These are phyloP conservation scores for Colletotrichum ledebouriae DNA, from an alignment of 2,329 filamentous ascomycete genomes.

Conservation along the genomic window DNA sequence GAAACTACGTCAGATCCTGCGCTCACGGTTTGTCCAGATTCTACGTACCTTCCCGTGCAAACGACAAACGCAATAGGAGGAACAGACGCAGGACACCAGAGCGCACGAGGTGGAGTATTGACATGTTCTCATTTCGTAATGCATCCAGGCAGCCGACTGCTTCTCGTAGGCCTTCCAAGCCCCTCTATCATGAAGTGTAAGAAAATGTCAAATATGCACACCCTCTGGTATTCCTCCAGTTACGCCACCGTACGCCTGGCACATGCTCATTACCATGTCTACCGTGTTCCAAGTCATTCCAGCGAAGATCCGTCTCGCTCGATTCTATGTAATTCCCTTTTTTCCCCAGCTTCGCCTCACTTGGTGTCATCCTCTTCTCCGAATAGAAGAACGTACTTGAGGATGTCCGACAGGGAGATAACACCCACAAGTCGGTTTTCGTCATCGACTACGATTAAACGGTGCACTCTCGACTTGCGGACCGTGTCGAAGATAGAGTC, in stretches of 20 bases:
- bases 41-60: slow-evolving; percentile 9
- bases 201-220: slow-evolving; percentile 34
- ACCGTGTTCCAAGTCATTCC: slow-evolving; percentile 41
- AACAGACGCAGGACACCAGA: background rate
- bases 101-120: background rate
- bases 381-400: slow-evolving; percentile 91
- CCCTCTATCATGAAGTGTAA: slow-evolving; percentile 41
- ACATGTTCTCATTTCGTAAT: slow-evolving; percentile 42
- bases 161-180: slow-evolving; percentile 23
- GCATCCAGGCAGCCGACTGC: slow-evolving; percentile 34
- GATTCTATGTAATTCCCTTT: slow-evolving; percentile 39
- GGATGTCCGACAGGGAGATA: slow-evolving; percentile 93
- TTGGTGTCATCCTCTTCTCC: slow-evolving; percentile 71
- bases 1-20: background rate
- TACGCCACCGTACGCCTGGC: slow-evolving; percentile 50
- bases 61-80: background rate
- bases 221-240: slow-evolving; percentile 43
- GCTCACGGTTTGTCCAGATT: background rate
- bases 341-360: slow-evolving; percentile 24
- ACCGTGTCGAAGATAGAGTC: slow-evolving; percentile 98
- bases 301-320: slow-evolving; percentile 42
- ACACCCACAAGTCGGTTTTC: slow-evolving; percentile 87
- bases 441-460: slow-evolving; percentile 93
- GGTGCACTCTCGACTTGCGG: slow-evolving; percentile 92
- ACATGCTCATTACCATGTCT: slow-evolving; percentile 47